A percentile compares a stretch with the other conserved stretches of the same genome.
phyloP scores from a whole-genome alignment of 116 monocot genomes.

The Thalassia testudinum region DNA sequence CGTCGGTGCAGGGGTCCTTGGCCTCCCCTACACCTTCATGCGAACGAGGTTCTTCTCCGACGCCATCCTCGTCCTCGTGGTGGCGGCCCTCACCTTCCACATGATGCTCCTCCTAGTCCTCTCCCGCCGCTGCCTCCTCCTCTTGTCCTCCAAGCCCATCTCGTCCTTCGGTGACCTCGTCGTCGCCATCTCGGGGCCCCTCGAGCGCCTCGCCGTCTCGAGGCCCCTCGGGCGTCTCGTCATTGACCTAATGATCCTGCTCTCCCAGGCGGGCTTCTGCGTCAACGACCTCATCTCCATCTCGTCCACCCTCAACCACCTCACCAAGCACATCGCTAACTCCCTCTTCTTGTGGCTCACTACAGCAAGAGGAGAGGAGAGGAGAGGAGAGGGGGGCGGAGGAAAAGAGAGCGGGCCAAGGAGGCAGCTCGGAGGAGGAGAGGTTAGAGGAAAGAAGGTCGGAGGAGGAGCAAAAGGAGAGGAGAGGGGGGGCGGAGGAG shows the following conservation, averaged over 20 bases:
- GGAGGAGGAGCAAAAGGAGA: too few species aligned
- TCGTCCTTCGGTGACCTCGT: slow-evolving; percentile 80
- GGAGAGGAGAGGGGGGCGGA: too few species aligned
- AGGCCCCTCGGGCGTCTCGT: slow-evolving; percentile 33
- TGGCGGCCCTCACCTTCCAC: slow-evolving; percentile 64
- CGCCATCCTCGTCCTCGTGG: slow-evolving; percentile 28
- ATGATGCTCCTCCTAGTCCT: slow-evolving; percentile 78
- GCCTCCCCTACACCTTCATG: slow-evolving; percentile 89
- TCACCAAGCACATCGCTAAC: slow-evolving; percentile 37
- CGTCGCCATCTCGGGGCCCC: slow-evolving; percentile 33
- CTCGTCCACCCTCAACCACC: slow-evolving; percentile 48
- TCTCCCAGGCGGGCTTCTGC: slow-evolving; percentile 80
- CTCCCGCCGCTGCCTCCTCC: slow-evolving; percentile 49
- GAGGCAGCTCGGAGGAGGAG: too few species aligned
- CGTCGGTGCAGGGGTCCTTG: slow-evolving; percentile 90
- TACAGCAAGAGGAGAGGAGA: too few species aligned
- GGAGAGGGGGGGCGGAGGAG: too few species aligned
- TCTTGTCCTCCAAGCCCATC: slow-evolving; percentile 20
- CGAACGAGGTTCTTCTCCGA: slow-evolving; percentile 74
- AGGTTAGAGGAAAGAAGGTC: too few species aligned
- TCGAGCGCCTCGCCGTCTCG: slow-evolving; percentile 43
- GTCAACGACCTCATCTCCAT: slow-evolving; percentile 77
- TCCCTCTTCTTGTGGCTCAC: too few species aligned
- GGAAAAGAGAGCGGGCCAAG: too few species aligned
- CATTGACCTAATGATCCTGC: slow-evolving; percentile 78